Conservation (phyloP, 768 basidiomycete genomes). For the Termitomyces sp. region DNA sequence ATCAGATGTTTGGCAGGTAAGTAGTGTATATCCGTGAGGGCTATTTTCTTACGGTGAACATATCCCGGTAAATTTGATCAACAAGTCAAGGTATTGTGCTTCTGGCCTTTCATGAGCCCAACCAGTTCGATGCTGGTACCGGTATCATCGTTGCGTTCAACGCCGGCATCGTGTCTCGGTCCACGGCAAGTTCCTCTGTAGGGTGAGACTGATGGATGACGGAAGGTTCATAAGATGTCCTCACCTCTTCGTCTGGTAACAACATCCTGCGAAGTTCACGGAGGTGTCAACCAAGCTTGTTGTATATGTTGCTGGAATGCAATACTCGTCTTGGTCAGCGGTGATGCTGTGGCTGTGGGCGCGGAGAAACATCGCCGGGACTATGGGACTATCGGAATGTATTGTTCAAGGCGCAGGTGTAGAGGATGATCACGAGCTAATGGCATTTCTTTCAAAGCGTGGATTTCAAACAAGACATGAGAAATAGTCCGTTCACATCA, state of each 20-base stretch:
- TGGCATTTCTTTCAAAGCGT: neutral
- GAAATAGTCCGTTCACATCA: neutral
- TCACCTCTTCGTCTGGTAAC: constrained; percentile 1
- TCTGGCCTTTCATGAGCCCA: no score
- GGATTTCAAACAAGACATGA: constrained; percentile 2
- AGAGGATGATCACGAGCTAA: neutral
- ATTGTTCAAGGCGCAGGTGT: neutral
- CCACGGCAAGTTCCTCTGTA: neutral
- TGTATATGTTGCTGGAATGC: no score
- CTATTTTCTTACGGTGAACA: neutral
- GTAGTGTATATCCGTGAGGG: neutral
- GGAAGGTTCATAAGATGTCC: neutral
- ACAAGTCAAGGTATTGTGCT: no score
- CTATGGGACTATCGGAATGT: neutral
- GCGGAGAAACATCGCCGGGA: neutral
- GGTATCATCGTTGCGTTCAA: neutral
- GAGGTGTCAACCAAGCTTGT: neutral
- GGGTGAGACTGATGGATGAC: neutral
- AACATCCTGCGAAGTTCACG: constrained; percentile 7
- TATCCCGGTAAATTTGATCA: no score
- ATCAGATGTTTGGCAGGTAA: neutral
- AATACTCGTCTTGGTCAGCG: neutral
- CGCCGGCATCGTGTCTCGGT: neutral
- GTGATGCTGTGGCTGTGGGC: no score
- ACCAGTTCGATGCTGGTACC: no score